phyloP scores from a whole-genome alignment of 2,329 filamentous ascomycete genomes.

The Colletotrichum tropicicola region DNA sequence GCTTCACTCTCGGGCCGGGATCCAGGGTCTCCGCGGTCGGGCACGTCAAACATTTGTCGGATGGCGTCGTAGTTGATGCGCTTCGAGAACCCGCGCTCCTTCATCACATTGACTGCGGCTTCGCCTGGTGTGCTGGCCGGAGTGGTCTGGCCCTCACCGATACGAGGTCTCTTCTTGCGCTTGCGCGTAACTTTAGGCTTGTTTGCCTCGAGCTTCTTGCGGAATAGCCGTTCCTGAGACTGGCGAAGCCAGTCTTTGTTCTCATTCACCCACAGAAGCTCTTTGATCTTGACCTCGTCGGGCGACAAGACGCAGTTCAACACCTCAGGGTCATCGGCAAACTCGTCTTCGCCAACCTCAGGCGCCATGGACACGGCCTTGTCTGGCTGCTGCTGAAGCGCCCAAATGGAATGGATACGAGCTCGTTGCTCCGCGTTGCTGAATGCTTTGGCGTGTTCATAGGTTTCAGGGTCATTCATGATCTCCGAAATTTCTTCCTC shows the following conservation, averaged over 20 bases:
- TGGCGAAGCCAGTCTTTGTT: slow-evolving; percentile 93
- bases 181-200: slow-evolving; percentile 66
- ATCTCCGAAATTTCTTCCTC: slow-evolving; percentile 77
- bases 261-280: slow-evolving; percentile 91
- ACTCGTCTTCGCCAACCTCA: slow-evolving; percentile 82
- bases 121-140: slow-evolving; percentile 75
- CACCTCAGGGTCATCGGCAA: slow-evolving; percentile 90
- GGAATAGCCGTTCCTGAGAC: slow-evolving; percentile 84
- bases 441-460: slow-evolving; percentile 65
- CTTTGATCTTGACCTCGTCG: slow-evolving; percentile 82
- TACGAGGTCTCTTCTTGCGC: slow-evolving; percentile 63
- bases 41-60: slow-evolving; percentile 63
- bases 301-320: slow-evolving; percentile 78
- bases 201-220: slow-evolving; percentile 71
- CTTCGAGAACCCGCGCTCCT: slow-evolving; percentile 74
- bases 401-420: slow-evolving; percentile 61
- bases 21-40: slow-evolving; percentile 53
- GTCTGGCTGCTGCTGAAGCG: slow-evolving; percentile 55
- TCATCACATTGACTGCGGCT: slow-evolving; percentile 73
- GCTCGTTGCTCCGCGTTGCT: slow-evolving; percentile 66
- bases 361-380: slow-evolving; percentile 65
- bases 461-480: slow-evolving; percentile 68
- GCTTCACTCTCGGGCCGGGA: slow-evolving; percentile 59
- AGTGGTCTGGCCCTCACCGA: slow-evolving; percentile 71
- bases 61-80: slow-evolving; percentile 79